Evolutionary conservation across 345 rosid species (phyloP).

Genomic region (Citrus glauca): DNA sequence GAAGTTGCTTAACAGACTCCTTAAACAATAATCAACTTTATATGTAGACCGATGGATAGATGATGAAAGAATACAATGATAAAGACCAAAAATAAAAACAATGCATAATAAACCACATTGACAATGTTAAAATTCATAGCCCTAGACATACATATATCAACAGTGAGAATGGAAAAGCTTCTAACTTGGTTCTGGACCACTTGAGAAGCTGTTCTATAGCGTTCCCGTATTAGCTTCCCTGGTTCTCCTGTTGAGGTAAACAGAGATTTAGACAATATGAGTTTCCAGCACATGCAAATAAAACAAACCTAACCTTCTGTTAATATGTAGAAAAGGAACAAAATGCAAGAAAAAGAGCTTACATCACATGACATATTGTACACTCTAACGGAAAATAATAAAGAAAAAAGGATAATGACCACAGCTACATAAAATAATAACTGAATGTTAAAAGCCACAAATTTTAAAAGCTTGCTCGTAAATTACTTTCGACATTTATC

Average conservation of each 20-base stretch:
- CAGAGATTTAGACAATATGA: background rate
- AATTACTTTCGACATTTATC: background rate
- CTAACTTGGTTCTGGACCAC: constrained; percentile 96
- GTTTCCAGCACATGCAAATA: background rate
- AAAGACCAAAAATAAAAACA: background rate
- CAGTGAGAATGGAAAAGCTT: constrained; percentile 43
- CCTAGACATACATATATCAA: constrained; percentile 44
- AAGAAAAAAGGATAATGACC: background rate
- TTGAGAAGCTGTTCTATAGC: constrained; percentile 97
- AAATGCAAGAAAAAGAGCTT: background rate
- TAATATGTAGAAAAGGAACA: constrained; percentile 2
- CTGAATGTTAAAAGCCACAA: background rate
- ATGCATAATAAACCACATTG: constrained; percentile 1
- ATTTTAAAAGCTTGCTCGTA: background rate
- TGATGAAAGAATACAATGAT: background rate
- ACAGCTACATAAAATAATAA: background rate
- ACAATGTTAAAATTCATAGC: constrained; percentile 17
- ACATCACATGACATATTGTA: background rate
- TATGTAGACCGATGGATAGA: background rate
- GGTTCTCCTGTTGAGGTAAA: constrained; percentile 66
- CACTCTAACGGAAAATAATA: background rate
- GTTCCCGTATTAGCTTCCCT: constrained; percentile 85
- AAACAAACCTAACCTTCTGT: background rate
- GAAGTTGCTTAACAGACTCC: background rate
- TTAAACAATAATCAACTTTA: background rate